Conservation (phyloP, 441 rosid genomes). For the Erodium trifolium region DNA sequence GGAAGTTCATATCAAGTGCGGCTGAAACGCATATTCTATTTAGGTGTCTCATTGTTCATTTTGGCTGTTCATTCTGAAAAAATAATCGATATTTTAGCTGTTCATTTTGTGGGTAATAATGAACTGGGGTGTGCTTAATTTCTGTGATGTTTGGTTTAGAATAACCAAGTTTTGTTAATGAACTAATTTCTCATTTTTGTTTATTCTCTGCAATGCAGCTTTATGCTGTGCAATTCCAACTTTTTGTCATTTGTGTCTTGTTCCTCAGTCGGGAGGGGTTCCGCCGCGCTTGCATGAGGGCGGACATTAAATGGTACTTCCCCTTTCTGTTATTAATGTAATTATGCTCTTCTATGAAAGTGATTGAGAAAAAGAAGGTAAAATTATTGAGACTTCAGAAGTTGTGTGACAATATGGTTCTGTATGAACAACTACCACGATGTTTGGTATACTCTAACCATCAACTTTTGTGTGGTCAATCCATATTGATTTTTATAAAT, state of each 20-base stretch:
- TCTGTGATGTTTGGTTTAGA: neutral
- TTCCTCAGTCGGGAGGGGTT: slow-evolving; percentile 94
- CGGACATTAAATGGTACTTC: slow-evolving; percentile 53
- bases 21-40: neutral
- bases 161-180: neutral
- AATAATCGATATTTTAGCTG: neutral
- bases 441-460: neutral
- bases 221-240: slow-evolving; percentile 83
- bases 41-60: neutral
- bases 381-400: neutral
- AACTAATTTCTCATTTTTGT: neutral
- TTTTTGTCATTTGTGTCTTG: slow-evolving; percentile 76
- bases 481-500: neutral
- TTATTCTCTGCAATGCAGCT: slow-evolving; percentile 40
- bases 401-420: neutral
- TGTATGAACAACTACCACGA: neutral
- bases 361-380: neutral
- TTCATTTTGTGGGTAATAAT: neutral
- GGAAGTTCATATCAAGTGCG: no score
- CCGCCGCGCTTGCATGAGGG: slow-evolving; percentile 89
- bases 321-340: neutral
- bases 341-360: neutral
- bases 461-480: neutral
- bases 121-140: neutral
- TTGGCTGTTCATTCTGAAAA: neutral